Percentiles rank a stretch among this genome's conserved stretches.
phyloP scores from a whole-genome alignment of 2,329 filamentous ascomycete genomes.

The Ceratocystis alfenasii region DNA sequence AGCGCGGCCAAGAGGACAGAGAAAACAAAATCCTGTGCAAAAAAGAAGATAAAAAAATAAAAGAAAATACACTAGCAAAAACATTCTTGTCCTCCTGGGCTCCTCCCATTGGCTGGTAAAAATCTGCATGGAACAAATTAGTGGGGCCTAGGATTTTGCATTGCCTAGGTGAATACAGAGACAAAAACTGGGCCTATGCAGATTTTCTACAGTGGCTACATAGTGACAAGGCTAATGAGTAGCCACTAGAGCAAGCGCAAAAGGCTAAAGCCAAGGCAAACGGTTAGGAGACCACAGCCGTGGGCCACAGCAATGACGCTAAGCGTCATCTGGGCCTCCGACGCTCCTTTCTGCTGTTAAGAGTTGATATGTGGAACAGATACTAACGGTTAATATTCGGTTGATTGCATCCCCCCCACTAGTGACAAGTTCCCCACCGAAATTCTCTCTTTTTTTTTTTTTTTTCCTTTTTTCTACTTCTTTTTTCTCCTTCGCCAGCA shows the following conservation, averaged over 20 bases:
- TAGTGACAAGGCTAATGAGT: neutral
- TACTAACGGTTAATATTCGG: neutral
- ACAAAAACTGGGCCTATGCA: neutral
- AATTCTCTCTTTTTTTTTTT: constrained; percentile 7
- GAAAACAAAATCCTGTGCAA: neutral
- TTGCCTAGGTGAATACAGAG: neutral
- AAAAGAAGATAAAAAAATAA: neutral
- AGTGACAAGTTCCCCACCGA: neutral
- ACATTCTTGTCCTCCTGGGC: neutral
- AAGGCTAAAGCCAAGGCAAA: neutral
- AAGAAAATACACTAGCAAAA: no score
- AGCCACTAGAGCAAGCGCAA: neutral
- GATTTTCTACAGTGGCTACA: neutral
- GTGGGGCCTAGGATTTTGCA: neutral
- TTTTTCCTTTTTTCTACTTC: neutral
- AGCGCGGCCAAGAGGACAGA: neutral
- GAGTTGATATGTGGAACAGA: neutral
- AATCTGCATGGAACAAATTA: constrained; percentile 5
- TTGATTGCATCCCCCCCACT: neutral
- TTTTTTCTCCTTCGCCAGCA: neutral
- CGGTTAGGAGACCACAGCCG: no score
- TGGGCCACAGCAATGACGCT: no score
- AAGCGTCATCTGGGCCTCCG: neutral
- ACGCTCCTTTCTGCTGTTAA: neutral
- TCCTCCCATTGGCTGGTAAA: neutral